phyloP scores from a whole-genome alignment of 1,139 yeast genomes.

The Torulaspora globosa region DNA sequence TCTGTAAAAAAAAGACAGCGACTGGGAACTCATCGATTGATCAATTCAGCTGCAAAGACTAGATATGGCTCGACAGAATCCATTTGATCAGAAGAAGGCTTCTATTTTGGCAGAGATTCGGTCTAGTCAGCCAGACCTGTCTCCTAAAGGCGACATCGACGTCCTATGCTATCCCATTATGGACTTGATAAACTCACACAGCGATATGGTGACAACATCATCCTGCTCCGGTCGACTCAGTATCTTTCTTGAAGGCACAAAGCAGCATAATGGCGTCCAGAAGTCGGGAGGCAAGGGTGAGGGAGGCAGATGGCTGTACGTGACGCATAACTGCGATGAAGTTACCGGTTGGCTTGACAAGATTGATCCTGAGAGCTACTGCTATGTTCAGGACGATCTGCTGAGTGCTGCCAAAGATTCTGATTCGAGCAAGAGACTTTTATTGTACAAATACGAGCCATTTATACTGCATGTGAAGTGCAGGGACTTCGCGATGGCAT shows the following conservation, averaged over 20 bases:
- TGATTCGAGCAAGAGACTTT: conserved; percentile 41
- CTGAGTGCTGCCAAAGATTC: not conserved
- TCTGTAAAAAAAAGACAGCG: not conserved
- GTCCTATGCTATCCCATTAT: conserved; percentile 67
- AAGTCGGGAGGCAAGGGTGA: conserved; percentile 82
- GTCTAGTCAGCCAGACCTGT: conserved; percentile 55
- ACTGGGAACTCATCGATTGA: not conserved
- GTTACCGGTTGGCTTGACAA: conserved; percentile 51
- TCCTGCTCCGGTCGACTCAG: conserved; percentile 86
- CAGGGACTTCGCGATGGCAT: conserved; percentile 55
- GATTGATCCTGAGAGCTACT: conserved; percentile 13
- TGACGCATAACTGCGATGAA: conserved; percentile 58
- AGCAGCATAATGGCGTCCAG: conserved; percentile 23
- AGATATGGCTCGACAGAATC: conserved; percentile 38
- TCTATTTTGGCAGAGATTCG: conserved; percentile 55
- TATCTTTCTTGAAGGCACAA: conserved; percentile 67
- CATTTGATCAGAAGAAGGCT: conserved; percentile 66
- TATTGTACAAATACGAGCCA: conserved; percentile 78
- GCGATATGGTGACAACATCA: conserved; percentile 77
- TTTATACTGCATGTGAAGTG: conserved; percentile 80
- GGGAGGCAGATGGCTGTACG: conserved; percentile 82
- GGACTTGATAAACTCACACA: conserved; percentile 55
- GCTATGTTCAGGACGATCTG: conserved; percentile 7
- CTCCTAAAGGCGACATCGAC: conserved; percentile 85
- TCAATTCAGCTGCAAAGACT: not conserved